phyloP scores from a whole-genome alignment of 805 yeast species.

The Starmerella roubikii region DNA sequence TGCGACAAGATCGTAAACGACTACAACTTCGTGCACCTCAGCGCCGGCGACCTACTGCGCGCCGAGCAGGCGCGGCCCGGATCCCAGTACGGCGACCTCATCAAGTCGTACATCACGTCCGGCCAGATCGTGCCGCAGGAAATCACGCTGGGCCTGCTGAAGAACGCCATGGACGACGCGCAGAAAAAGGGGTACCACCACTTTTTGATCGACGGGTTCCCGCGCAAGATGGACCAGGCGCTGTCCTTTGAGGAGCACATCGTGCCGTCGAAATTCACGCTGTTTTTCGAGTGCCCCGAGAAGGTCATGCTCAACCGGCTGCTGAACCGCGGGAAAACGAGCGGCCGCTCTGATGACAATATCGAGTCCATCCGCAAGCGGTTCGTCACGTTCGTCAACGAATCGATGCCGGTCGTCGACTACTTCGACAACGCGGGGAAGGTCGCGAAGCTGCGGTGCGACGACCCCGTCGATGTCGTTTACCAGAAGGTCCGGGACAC shows the following conservation, averaged over 20 bases:
- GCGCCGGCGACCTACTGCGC: conserved; percentile 93
- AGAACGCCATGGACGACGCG: conserved; percentile 55
- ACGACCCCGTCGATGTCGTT: conserved; percentile 68
- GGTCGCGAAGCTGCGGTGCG: conserved; percentile 69
- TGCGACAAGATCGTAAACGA: conserved; percentile 73
- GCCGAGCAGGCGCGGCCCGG: conserved; percentile 80
- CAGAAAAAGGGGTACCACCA: conserved; percentile 37
- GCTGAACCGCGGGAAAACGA: conserved; percentile 82
- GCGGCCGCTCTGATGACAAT: conserved; percentile 90
- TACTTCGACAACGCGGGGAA: conserved; percentile 56
- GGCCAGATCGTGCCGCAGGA: conserved; percentile 90
- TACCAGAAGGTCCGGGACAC: conserved; percentile 55
- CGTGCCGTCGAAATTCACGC: conserved; percentile 29
- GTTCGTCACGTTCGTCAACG: conserved; percentile 70
- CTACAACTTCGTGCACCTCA: conserved; percentile 69
- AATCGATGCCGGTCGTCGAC: conserved; percentile 88
- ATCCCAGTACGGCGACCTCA: conserved; percentile 72
- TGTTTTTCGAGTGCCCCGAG: conserved; percentile 48
- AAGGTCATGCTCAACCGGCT: conserved; percentile 73
- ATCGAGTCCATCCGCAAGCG: conserved; percentile 81
- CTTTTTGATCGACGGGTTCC: conserved; percentile 90
- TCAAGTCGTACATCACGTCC: conserved; percentile 69
- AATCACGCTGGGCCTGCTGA: conserved; percentile 70
- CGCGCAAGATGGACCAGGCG: conserved; percentile 97
- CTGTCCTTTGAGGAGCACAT: conserved; percentile 69